A percentile compares a stretch with the other conserved stretches of the same genome.
phyloP scores from a whole-genome alignment of 352 stramenopile species.

The Phytopythium oedochilum region DNA sequence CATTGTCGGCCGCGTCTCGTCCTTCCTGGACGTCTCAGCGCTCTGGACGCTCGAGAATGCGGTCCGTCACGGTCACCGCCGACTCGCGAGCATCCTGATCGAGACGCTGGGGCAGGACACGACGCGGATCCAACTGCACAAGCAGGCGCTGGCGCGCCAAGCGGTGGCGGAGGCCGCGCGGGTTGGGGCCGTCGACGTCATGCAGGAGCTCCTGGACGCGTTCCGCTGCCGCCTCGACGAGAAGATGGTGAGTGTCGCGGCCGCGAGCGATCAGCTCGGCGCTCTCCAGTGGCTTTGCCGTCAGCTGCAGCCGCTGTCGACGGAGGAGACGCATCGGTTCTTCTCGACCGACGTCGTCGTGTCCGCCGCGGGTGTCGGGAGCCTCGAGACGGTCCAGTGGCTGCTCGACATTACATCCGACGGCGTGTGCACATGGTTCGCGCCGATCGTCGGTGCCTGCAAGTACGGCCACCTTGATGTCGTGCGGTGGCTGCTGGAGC shows the following conservation, averaged over 20 bases:
- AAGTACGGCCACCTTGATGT: constrained; percentile 15
- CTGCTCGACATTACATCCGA: constrained; percentile 13
- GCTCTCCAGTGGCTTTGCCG: constrained; percentile 7
- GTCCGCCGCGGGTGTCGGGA: constrained; percentile 10
- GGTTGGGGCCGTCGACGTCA: neutral
- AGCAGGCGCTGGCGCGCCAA: neutral
- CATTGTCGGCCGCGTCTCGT: constrained; percentile 15
- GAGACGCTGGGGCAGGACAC: neutral
- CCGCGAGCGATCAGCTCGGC: neutral
- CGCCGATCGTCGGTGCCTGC: constrained; percentile 6
- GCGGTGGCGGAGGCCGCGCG: neutral
- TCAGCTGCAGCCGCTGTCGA: neutral
- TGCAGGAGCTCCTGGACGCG: constrained; percentile 1
- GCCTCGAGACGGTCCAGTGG: constrained; percentile 14
- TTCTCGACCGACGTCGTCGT: constrained; percentile 12
- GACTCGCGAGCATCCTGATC: neutral
- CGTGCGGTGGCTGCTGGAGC: constrained; percentile 11
- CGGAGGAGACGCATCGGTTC: neutral
- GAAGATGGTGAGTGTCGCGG: neutral
- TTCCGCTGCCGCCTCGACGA: constrained; percentile 1
- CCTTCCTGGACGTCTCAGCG: constrained; percentile 16
- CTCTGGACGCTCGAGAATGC: constrained; percentile 9
- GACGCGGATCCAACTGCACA: neutral
- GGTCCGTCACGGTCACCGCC: neutral
- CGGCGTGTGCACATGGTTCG: constrained; percentile 14